A percentile compares a stretch with the other conserved stretches of the same genome.
Evolutionary conservation across 306 rosid genomes (phyloP).

Genomic region (Geum urbanum): DNA sequence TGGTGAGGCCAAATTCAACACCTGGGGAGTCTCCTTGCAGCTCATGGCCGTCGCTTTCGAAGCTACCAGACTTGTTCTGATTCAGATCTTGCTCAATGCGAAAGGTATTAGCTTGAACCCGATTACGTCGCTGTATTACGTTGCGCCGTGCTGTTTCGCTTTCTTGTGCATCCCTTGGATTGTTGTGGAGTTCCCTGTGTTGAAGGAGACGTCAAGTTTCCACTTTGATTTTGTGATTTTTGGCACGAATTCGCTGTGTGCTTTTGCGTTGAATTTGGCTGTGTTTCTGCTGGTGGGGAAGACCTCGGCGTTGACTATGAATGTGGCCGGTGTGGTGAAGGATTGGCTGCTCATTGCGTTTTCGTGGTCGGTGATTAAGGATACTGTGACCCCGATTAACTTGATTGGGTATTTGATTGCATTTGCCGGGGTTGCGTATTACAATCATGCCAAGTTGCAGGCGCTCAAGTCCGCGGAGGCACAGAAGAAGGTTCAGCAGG

Average conservation of each 20-base stretch:
- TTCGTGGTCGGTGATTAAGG: constrained; percentile 99
- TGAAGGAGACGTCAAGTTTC: constrained; percentile 77
- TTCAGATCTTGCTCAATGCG: constrained; percentile 73
- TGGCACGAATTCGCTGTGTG: constrained; percentile 76
- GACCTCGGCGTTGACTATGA: constrained; percentile 97
- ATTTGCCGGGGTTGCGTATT: constrained; percentile 66
- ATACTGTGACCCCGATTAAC: constrained; percentile 71
- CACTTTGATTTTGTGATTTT: constrained; percentile 59
- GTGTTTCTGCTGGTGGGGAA: constrained; percentile 90
- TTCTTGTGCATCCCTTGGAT: constrained; percentile 81
- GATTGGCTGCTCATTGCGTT: constrained; percentile 94
- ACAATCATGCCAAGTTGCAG: constrained; percentile 90
- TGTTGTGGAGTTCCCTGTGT: constrained; percentile 61
- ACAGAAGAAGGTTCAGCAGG: constrained; percentile 79
- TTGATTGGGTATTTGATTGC: constrained; percentile 84
- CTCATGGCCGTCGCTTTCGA: constrained; percentile 81
- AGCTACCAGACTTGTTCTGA: constrained; percentile 81
- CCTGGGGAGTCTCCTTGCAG: constrained; percentile 70
- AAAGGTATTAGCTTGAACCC: constrained; percentile 87
- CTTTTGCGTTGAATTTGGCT: constrained; percentile 81
- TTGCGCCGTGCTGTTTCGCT: constrained; percentile 84
- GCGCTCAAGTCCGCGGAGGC: constrained; percentile 82
- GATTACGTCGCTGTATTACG: constrained; percentile 87
- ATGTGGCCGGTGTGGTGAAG: constrained; percentile 95
- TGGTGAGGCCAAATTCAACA: constrained; percentile 76